These are phyloP conservation scores for Porcisia hertigi DNA, from an alignment of 208 protist species.

Conservation along the genomic window DNA sequence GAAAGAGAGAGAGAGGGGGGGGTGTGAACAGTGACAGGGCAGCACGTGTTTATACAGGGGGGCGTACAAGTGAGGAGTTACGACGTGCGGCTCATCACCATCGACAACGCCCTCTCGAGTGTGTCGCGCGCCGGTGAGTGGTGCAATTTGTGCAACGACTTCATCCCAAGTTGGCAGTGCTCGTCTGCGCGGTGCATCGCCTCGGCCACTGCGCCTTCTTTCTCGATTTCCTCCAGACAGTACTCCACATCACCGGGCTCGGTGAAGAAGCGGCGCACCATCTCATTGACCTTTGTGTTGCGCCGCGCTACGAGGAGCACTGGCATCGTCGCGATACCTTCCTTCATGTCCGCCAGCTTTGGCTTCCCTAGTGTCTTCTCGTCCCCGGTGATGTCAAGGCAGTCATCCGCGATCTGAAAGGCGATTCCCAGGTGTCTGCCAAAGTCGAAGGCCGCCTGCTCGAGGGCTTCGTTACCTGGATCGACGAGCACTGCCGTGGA, in stretches of 20 bases:
- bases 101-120: constrained; percentile 53
- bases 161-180: constrained; percentile 64
- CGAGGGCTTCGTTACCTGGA: constrained; percentile 46
- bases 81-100: constrained; percentile 60
- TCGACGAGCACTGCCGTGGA: constrained; percentile 86
- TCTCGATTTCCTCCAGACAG: constrained; percentile 58
- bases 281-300: constrained; percentile 48
- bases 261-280: constrained; percentile 62
- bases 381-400: constrained; percentile 91
- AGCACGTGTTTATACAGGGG: background rate
- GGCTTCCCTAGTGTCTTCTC: constrained; percentile 80
- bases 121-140: constrained; percentile 60
- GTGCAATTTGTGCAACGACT: constrained; percentile 48
- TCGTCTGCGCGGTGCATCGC: constrained; percentile 62
- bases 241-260: constrained; percentile 41
- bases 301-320: constrained; percentile 72
- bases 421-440: constrained; percentile 94
- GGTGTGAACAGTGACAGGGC: no score
- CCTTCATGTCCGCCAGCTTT: constrained; percentile 79
- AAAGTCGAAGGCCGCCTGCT: constrained; percentile 70
- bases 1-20: background rate
- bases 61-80: constrained; percentile 11
- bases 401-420: constrained; percentile 95
- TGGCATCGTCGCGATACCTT: constrained; percentile 80
- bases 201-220: constrained; percentile 52